A percentile compares a stretch with the other conserved stretches of the same genome.
Conservation (phyloP, 2,329 filamentous ascomycete genomes). For the Aspergillus hiratsukae region DNA sequence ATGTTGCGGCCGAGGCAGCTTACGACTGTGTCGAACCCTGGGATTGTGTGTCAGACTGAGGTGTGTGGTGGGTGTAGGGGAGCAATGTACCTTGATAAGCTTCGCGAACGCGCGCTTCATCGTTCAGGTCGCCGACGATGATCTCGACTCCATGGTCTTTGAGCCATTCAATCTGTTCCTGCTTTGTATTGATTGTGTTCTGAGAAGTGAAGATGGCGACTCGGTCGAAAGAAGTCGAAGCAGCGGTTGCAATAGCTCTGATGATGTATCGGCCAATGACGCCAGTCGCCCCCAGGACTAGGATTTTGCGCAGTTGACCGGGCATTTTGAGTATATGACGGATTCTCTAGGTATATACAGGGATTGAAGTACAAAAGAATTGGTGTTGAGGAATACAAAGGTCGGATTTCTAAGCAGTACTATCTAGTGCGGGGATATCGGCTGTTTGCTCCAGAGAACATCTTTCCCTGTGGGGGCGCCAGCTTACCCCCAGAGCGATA, state of each 20-base stretch:
- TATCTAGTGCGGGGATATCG: neutral
- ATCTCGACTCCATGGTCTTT: constrained; percentile 49
- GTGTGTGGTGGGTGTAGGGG: neutral
- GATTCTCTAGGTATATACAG: neutral
- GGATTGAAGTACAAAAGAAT: neutral
- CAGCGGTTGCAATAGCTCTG: constrained; percentile 44
- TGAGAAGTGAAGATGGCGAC: constrained; percentile 57
- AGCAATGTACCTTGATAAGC: constrained; percentile 48
- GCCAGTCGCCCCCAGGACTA: constrained; percentile 23
- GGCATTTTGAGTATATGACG: neutral
- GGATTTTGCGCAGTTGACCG: constrained; percentile 11
- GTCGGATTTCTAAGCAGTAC: neutral
- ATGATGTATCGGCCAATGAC: constrained; percentile 41
- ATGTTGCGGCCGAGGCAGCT: constrained; percentile 61
- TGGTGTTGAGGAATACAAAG: neutral
- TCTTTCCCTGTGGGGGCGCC: neutral
- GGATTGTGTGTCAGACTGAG: neutral
- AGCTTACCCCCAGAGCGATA: neutral
- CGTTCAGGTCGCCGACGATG: constrained; percentile 52
- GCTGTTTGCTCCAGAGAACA: neutral
- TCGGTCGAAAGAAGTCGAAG: constrained; percentile 47
- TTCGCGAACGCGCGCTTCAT: constrained; percentile 49
- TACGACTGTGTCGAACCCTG: constrained; percentile 61
- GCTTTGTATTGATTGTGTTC: constrained; percentile 49
- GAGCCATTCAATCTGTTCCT: constrained; percentile 44